Base-by-base conservation (phyloP, 2,329 filamentous ascomycete genomes). In the Colletotrichum cereale region DNA sequence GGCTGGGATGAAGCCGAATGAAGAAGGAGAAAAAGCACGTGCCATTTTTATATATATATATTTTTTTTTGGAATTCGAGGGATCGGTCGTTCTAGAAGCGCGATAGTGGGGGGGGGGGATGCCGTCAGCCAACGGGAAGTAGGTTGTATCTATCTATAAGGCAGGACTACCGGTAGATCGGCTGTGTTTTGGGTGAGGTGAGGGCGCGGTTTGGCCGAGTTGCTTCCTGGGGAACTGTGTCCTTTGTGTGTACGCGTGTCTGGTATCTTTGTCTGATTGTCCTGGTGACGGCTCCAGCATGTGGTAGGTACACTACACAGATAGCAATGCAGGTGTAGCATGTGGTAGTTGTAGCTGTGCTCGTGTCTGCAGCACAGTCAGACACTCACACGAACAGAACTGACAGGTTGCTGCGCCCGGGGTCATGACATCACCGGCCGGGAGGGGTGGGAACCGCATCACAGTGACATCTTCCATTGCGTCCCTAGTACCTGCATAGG, bases 401-500 rank as follows among this genome's bases (percentile, higher is more conserved):
- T 38, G 36, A 38, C 36, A 38, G 36, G 36, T 10, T n/a, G 36
- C 36, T 38, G 36, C 36, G 36, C n/a, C n/a, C n/a, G 38, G 18
- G 24, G 57, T 62, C 67, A 71, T 71, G 68, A 71, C 68, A 71
- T 71, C 68, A 71, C 68, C 12, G 50, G 29, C 44, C 12, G 29
- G 34, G 42, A 63, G 52, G 42, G 62, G 64, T 52, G 68, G 68
- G 34, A 62, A 67, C 56, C 29, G 57, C 67, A 71, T 71, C 67
- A 71, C 63, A 62, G 67, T 71, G 67, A 71, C 67, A 67, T 71
- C 38, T 71, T 71, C 40, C 56, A 56, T 63, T 24, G 40, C 31
- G 31, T 8, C 60, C n/a, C n/a, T n/a, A n/a, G n/a, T n/a, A n/a
- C n/a, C n/a, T n/a, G n/a, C n/a, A n/a, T n/a, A n/a, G n/a, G n/a